Base-by-base conservation (phyloP, 352 stramenopile genomes). In the Pseudoperonospora humuli region DNA sequence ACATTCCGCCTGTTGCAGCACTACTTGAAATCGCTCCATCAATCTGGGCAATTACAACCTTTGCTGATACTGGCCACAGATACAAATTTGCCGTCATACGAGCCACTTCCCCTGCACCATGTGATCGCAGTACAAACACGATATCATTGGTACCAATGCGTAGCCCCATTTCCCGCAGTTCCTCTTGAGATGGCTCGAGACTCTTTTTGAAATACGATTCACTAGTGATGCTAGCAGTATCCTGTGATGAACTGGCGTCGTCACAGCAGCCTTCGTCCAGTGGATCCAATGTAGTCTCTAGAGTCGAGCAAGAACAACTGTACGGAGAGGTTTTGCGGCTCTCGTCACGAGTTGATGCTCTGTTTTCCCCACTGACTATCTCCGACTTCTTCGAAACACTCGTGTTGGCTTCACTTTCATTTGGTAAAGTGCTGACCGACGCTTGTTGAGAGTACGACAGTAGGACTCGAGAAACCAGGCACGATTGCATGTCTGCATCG, bases 1-100 rank as follows among this genome's bases (percentile, higher is more conserved):
- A 73, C 50, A 82, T 80, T 17, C 57, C 64, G 24, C 75, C 54
- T 0, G 54, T 67, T 2, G 62, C 64, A 5, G 62, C 58, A 7
- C 45, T 54, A 19, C 65, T 67, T 0, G 70, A 73, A 52, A 93
- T 82, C 0, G 80, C 80, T 15, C 79, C 77, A 50, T 95, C 84
- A 25, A 93, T 72, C 29, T 95, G 79, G 4, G 67, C 76, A 28
- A 93, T 77, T 2, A 95, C 75, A 31, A 95, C 61, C 44, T 87
- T 87, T 17, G 73, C 54, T 0, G 71, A 73, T 5, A 78, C 60
- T 24, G 70, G 67, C 78, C 77, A 95, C 24, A 92, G 36, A 44
- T 76, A 93, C 25, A 92, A 18, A 23, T 74, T 79, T 14, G 76
- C 64, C 3, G 50, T 64, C 7, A 92, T 66, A 6, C 66, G 57